Evolutionary conservation across 192 early-diverging fungal genomes (phyloP).

Genomic region (Glomus cerebriforme): DNA sequence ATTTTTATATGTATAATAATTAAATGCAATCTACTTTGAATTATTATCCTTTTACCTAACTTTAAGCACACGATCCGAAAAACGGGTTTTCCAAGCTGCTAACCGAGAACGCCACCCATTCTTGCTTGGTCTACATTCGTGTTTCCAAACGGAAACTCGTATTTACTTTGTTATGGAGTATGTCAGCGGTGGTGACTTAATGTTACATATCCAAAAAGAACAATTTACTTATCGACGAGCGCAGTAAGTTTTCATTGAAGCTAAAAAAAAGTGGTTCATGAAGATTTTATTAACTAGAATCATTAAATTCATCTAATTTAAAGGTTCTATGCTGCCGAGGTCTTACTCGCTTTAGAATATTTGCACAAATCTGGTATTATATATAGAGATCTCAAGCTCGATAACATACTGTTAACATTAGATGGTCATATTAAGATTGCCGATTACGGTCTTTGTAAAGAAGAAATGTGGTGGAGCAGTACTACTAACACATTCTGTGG

Average conservation of each 20-base stretch:
- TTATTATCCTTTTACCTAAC: background rate
- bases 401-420: slow-evolving; percentile 89
- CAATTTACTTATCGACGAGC: slow-evolving; percentile 91
- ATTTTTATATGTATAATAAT: background rate
- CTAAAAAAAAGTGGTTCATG: too few species aligned
- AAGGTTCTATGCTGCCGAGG: slow-evolving; percentile 92
- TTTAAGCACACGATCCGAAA: slow-evolving; percentile 83
- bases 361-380: slow-evolving; percentile 94
- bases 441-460: slow-evolving; percentile 99
- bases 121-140: slow-evolving; percentile 93
- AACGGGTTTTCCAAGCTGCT: slow-evolving; percentile 90
- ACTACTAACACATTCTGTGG: slow-evolving; percentile 97
- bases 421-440: slow-evolving; percentile 98
- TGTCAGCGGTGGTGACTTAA: slow-evolving; percentile 95
- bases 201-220: slow-evolving; percentile 96
- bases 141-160: slow-evolving; percentile 92
- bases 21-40: background rate
- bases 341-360: slow-evolving; percentile 92
- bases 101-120: slow-evolving; percentile 93
- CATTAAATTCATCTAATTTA: background rate
- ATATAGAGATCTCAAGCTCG: slow-evolving; percentile 96
- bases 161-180: slow-evolving; percentile 99
- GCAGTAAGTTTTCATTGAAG: slow-evolving; percentile 48
- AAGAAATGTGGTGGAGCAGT: slow-evolving; percentile 84
- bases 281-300: too few species aligned